Percentiles rank a stretch among this genome's conserved stretches.
Evolutionary conservation across 2,329 filamentous ascomycete species (phyloP).

Genomic region (Hymenoscyphus fraxineus): DNA sequence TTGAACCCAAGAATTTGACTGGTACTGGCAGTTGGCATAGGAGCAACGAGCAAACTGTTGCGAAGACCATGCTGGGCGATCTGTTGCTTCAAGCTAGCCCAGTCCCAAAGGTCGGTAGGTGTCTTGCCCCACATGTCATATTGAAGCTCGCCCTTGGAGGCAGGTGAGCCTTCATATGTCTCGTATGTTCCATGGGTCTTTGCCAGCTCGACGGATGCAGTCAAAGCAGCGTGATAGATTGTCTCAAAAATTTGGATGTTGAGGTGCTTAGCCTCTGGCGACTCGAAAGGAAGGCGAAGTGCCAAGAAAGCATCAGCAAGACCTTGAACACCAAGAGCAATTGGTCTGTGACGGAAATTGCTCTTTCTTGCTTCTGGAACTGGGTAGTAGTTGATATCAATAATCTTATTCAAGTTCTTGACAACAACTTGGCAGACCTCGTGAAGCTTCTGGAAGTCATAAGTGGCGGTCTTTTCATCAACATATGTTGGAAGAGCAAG

Average conservation of each 20-base stretch:
- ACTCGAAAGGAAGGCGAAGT: constrained; percentile 94
- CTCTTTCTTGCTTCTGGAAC: constrained; percentile 88
- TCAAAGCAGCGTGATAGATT: constrained; percentile 94
- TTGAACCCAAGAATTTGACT: constrained; percentile 99
- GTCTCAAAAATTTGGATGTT: constrained; percentile 99
- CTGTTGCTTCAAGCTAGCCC: constrained; percentile 81
- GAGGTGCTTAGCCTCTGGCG: constrained; percentile 84
- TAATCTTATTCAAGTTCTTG: constrained; percentile 96
- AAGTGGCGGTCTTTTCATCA: constrained; percentile 77
- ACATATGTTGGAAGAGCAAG: constrained; percentile 88
- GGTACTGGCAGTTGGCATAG: constrained; percentile 96
- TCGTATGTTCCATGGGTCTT: constrained; percentile 80
- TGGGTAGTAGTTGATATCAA: constrained; percentile 98
- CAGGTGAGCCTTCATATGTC: constrained; percentile 88
- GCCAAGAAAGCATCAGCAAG: constrained; percentile 97
- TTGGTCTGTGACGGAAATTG: constrained; percentile 95
- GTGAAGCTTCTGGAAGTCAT: constrained; percentile 96
- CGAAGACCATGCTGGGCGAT: constrained; percentile 91
- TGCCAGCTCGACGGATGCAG: constrained; percentile 81
- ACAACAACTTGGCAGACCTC: constrained; percentile 90
- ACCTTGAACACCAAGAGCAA: constrained; percentile 95
- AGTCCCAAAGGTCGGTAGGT: constrained; percentile 94
- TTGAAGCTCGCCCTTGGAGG: constrained; percentile 92
- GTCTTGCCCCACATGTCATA: constrained; percentile 99
- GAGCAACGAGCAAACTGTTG: constrained; percentile 91